phyloP scores from a whole-genome alignment of 139 green algal species.

The Axilococcus clingmanii region DNA sequence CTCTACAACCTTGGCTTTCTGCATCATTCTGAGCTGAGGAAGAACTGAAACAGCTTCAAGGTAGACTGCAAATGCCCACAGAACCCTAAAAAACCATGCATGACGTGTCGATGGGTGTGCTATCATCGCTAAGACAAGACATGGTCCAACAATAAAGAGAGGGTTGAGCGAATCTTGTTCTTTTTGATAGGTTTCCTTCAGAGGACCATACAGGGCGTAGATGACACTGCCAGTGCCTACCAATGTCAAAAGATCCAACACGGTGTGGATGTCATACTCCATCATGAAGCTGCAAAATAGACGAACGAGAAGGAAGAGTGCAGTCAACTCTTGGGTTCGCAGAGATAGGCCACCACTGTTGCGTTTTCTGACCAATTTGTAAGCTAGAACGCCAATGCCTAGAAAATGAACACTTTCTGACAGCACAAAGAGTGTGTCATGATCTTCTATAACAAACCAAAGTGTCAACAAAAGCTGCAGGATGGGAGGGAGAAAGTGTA shows the following conservation, averaged over 20 bases:
- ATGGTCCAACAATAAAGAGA: slow-evolving; percentile 71
- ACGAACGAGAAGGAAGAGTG: slow-evolving; percentile 77
- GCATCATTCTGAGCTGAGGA: slow-evolving; percentile 97
- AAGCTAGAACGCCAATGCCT: slow-evolving; percentile 85
- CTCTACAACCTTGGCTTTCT: slow-evolving; percentile 93
- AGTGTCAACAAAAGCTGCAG: slow-evolving; percentile 52
- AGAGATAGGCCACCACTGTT: slow-evolving; percentile 83
- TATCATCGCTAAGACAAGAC: slow-evolving; percentile 69
- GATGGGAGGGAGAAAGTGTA: not conserved
- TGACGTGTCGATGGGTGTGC: slow-evolving; percentile 84
- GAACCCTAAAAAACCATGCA: slow-evolving; percentile 57
- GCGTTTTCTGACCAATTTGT: slow-evolving; percentile 85
- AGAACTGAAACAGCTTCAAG: slow-evolving; percentile 91
- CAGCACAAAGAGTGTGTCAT: slow-evolving; percentile 95
- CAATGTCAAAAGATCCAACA: slow-evolving; percentile 87
- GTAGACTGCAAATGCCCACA: slow-evolving; percentile 98
- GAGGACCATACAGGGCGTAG: slow-evolving; percentile 60
- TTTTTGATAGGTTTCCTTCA: slow-evolving; percentile 74
- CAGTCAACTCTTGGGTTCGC: slow-evolving; percentile 86
- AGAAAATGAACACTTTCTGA: slow-evolving; percentile 87
- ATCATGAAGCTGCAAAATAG: slow-evolving; percentile 96
- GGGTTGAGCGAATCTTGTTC: slow-evolving; percentile 75
- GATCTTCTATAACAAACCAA: slow-evolving; percentile 85
- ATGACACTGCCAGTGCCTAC: slow-evolving; percentile 78
- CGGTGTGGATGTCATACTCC: slow-evolving; percentile 98